Evolutionary conservation across 176 grass and related monocot species (phyloP), one percentile per base, ranked within the genome.

Genomic region (Areca catechu): DNA sequence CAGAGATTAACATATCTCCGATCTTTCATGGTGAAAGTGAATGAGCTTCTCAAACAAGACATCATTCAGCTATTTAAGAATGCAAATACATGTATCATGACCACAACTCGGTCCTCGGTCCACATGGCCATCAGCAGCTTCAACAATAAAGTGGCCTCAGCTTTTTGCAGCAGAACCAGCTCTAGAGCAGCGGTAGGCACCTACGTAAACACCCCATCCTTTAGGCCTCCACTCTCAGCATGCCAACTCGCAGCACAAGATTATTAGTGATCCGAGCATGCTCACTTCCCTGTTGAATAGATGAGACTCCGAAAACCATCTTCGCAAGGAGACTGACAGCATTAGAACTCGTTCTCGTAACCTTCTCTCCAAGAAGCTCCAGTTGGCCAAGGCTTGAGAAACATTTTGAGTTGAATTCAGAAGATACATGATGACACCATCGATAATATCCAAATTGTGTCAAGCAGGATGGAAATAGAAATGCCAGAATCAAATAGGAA

Each of bases 121-220:
- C 80, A 97, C 74, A 60, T 73, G 58, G 77, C 71, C 47, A 65
- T 88, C 47, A 97, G 52, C 27, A 91, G 71, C 65, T 88, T 77
- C 48, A 97, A 83, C 77, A 97, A 79, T 24, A 72, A 66, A 27
- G 78, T 85, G 16, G 81, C 83, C 74, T 80, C 88, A 3, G 72
- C 78, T 76, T 63, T 82, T 63, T 82, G 69, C 68, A 24, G 50
- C 81, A 63, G 73, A 86, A 82, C 71, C 91, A 87, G 70, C 87
- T 98, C 82, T 98, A 86, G 22, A 97, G 84, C 30, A 98, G 86
- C 70, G 88, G 61, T 58, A 91, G 76, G 76, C 58, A 78, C 24
- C 71, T 88, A 83, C 43, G 72, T 83, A 58, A 98, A 75, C 22
- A 88, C 61, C 22, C 93, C 87, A 3, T 78, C 80, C 7, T 20